Evolutionary conservation across 306 rosid species (phyloP), one percentile per base, ranked within the genome.

Genomic region (Elaeagnus macrophylla): DNA sequence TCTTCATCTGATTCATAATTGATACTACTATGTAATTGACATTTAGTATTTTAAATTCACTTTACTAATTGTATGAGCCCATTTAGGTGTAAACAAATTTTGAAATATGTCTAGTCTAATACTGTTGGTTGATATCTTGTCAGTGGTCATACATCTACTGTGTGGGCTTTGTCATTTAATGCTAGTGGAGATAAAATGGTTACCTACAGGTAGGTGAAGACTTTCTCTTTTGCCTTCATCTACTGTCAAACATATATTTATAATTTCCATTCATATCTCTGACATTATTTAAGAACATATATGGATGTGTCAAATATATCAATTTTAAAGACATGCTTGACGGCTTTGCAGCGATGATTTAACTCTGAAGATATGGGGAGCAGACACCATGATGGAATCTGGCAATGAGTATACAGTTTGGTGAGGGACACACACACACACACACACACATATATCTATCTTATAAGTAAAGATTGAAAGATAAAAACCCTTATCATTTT

Each of bases 121-220:
- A 38, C 25, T 43, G 39, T 39, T 51, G 2, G 13, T 6, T 32
- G 51, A 53, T 71, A 77, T 62, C 56, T 62, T 82, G 55, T 65
- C 80, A 93, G 96, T 15, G 96, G 96, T 57, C 99, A 93, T 66
- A 71, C 90, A 52, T 84, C 94, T 56, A 93, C 99, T 32, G 84
- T 87, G 32, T 93, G 99, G 96, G 95, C 95, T 60, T 61, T 93
- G 35, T 87, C 96, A 37, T 81, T 93, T 62, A 84, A 82, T 72
- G 59, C 79, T 37, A 62, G 65, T 17, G 99, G 94, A 64, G 94
- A 93, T 78, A 93, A 81, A 80, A 80, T 93, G 94, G 95, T 84
- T 61, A 75, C 89, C 40, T 82, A 89, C 74, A 80, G 99, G 96
- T 91, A 71, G 47, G 82, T 48, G n/a, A 40, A 55, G 38, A 13